phyloP scores from a whole-genome alignment of 495 filamentous ascomycete species.

The Achaetomiella virescens region DNA sequence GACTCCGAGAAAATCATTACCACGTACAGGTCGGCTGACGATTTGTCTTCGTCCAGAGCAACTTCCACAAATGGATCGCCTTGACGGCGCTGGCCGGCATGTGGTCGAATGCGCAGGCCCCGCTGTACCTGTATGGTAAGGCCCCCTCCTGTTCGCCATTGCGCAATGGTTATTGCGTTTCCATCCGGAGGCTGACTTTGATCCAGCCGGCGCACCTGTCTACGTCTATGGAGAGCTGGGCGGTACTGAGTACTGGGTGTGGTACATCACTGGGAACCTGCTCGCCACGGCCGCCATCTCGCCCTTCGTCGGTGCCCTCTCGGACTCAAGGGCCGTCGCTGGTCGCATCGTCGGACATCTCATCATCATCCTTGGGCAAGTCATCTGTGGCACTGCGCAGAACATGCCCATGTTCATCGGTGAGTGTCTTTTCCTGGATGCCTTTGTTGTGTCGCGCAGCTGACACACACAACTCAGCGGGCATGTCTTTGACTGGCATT shows the following conservation, averaged over 20 bases:
- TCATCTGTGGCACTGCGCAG: slow-evolving; percentile 56
- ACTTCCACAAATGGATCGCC: slow-evolving; percentile 12
- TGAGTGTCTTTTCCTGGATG: slow-evolving; percentile 23
- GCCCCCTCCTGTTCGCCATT: neutral
- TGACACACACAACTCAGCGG: slow-evolving; percentile 12
- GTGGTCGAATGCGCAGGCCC: slow-evolving; percentile 27
- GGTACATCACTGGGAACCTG: slow-evolving; percentile 65
- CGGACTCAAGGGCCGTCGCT: slow-evolving; percentile 64
- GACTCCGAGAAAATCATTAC: neutral
- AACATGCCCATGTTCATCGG: slow-evolving; percentile 66
- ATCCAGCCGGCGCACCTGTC: slow-evolving; percentile 20
- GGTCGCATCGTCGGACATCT: slow-evolving; percentile 55
- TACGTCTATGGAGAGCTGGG: slow-evolving; percentile 60
- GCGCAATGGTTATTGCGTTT: neutral
- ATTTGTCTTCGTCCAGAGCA: neutral
- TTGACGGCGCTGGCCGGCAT: slow-evolving; percentile 24
- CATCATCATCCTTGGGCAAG: slow-evolving; percentile 60
- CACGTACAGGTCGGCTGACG: neutral
- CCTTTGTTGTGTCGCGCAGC: neutral
- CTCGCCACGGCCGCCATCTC: slow-evolving; percentile 62
- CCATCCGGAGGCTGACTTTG: neutral
- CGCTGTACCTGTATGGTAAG: slow-evolving; percentile 26
- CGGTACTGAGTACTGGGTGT: slow-evolving; percentile 62
- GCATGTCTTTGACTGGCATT: slow-evolving; percentile 14
- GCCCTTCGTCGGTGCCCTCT: slow-evolving; percentile 66